phyloP scores from a whole-genome alignment of 2,329 filamentous ascomycete species.

The Chrysoporthe austroafricana region DNA sequence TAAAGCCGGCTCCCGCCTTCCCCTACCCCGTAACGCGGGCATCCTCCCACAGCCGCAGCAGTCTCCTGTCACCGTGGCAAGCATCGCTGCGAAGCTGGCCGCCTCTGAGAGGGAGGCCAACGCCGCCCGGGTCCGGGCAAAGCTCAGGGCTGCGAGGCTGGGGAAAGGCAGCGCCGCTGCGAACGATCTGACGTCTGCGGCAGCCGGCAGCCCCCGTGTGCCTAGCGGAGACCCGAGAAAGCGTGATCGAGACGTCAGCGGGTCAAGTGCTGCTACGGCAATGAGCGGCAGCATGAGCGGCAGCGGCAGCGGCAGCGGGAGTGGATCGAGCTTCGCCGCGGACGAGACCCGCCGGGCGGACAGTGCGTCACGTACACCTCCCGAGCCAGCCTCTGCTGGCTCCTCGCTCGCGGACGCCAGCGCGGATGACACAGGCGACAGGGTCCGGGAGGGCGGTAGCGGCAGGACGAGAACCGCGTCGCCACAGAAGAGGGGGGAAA shows the following conservation, averaged over 20 bases:
- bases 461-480: constrained; percentile 11
- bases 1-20: constrained; percentile 39
- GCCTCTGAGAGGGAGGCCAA: constrained; percentile 67
- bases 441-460: neutral
- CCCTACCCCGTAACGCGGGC: constrained; percentile 40
- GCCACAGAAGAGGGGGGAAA: constrained; percentile 11
- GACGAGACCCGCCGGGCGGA: constrained; percentile 24
- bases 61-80: constrained; percentile 63
- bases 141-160: constrained; percentile 58
- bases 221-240: constrained; percentile 24
- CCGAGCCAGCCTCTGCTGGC: neutral
- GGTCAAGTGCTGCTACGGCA: constrained; percentile 10
- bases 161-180: constrained; percentile 34
- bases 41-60: constrained; percentile 49
- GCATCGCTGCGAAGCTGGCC: constrained; percentile 65
- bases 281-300: constrained; percentile 20
- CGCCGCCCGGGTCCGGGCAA: constrained; percentile 64
- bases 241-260: constrained; percentile 15
- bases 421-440: neutral
- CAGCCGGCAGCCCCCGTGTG: constrained; percentile 1
- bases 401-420: neutral
- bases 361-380: neutral
- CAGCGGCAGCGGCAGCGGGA: constrained; percentile 14
- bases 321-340: constrained; percentile 8
- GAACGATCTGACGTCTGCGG: constrained; percentile 28